Base-by-base conservation (phyloP, 2,329 filamentous ascomycete species). In the Bipolaris victoriae region DNA sequence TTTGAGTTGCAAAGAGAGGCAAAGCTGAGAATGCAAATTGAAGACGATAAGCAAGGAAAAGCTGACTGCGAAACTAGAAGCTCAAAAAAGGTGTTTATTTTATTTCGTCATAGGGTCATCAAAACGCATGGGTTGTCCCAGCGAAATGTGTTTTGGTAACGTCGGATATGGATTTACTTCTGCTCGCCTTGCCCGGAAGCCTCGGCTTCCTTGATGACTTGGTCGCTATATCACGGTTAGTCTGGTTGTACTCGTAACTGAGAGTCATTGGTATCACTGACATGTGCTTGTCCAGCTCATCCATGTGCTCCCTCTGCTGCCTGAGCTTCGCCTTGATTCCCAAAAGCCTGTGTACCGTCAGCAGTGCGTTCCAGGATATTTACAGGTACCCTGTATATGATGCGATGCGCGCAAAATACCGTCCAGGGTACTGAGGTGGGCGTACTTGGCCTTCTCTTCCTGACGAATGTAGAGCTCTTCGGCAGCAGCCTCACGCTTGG, bases 201-300 rank as follows among this genome's bases (percentile, higher is more conserved):
- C 60, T 86, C 86, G 79, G 89, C 85, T 48, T 86, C 82, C 79
- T 85, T 88, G 78, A 90, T 91, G 71, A 95, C 82, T 65, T 92
- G 88, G 70, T 95, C 88, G 74, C 91, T 95, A 71, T 60, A 35
- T 15, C 29, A 55, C n/a, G 35, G 65, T 65, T 43, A 69, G 67
- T 62, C 9, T 50, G 26, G 9, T 3, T 49, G 43, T 24, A n/a
- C 36, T 40, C 22, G 13, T 15, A 22, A 26, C 29, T 20, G 26
- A 20, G 52, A 36, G 33, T 10, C 11, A 9, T 41, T 43, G 52
- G 31, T 41, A 49, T 44, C 58, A 63, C 89, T 75, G 80, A 95
- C 91, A 97, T 92, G 84, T 96, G 90, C 73, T 90, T 85, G 71
- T 92, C 88, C 62, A 97, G 87, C 77, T 93, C 89, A 75, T 94